phyloP scores from a whole-genome alignment of 495 filamentous ascomycete genomes.

The Cairneyella variabilis region DNA sequence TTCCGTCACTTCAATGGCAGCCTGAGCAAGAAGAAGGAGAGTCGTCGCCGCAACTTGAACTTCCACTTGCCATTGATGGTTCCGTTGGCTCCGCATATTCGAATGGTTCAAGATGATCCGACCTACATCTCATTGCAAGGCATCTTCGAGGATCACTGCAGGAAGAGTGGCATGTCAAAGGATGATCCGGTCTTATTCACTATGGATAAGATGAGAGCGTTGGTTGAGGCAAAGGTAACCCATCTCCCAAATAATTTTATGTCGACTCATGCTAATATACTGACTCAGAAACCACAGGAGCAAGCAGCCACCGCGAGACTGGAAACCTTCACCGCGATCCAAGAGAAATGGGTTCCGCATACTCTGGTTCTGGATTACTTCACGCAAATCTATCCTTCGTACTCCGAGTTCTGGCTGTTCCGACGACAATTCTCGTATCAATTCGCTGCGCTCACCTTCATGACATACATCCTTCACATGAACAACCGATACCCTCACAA shows the following conservation, averaged over 20 bases:
- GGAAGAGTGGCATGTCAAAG: slow-evolving; percentile 78
- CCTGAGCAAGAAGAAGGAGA: slow-evolving; percentile 88
- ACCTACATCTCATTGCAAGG: slow-evolving; percentile 93
- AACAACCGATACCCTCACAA: slow-evolving; percentile 92
- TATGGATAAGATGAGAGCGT: slow-evolving; percentile 82
- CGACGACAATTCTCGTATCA: slow-evolving; percentile 93
- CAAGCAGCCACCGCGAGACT: slow-evolving; percentile 64
- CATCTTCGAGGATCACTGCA: slow-evolving; percentile 92
- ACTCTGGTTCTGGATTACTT: slow-evolving; percentile 84
- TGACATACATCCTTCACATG: slow-evolving; percentile 98
- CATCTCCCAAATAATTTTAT: not conserved
- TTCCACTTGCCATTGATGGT: slow-evolving; percentile 96
- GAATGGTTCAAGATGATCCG: slow-evolving; percentile 90
- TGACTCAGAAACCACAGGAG: slow-evolving; percentile 55
- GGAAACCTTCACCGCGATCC: slow-evolving; percentile 87
- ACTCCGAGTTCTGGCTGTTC: slow-evolving; percentile 96
- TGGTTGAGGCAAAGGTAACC: slow-evolving; percentile 59
- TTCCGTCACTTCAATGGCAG: slow-evolving; percentile 96
- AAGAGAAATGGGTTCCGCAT: slow-evolving; percentile 82
- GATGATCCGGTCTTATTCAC: slow-evolving; percentile 93
- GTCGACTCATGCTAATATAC: slow-evolving; percentile 14
- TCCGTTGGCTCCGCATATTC: slow-evolving; percentile 86
- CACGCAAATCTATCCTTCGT: slow-evolving; percentile 82
- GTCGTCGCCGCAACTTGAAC: slow-evolving; percentile 84
- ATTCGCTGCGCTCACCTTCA: slow-evolving; percentile 92